phyloP scores from a whole-genome alignment of 2,329 filamentous ascomycete genomes.

The Rhexocercosporidium sp. region DNA sequence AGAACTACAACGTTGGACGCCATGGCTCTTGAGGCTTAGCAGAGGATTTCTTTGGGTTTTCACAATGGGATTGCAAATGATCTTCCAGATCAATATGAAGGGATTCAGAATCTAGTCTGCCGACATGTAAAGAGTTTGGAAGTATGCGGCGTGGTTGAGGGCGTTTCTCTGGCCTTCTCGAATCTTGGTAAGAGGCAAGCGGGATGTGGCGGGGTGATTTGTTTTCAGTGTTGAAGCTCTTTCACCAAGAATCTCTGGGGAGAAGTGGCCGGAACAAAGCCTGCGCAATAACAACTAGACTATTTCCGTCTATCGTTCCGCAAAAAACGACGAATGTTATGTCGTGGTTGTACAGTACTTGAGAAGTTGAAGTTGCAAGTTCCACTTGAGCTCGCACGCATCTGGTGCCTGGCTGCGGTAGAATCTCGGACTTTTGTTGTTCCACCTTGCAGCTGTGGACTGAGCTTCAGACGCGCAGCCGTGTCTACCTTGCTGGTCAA shows the following conservation, averaged over 20 bases:
- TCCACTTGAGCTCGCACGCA: constrained; percentile 10
- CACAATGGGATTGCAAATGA: too few relatives aligned
- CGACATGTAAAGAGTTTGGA: neutral
- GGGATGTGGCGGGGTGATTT: constrained; percentile 38
- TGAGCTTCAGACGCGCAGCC: constrained; percentile 39
- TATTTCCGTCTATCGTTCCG: neutral
- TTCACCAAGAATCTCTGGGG: neutral
- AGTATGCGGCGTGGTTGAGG: neutral
- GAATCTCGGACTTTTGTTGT: constrained; percentile 12
- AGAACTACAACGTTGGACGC: constrained; percentile 89
- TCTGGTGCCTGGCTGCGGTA: constrained; percentile 35
- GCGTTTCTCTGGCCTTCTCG: constrained; percentile 36
- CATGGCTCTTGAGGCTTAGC: constrained; percentile 57
- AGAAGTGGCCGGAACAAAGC: neutral
- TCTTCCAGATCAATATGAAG: too few relatives aligned
- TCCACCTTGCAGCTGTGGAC: constrained; percentile 16
- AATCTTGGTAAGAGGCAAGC: constrained; percentile 34
- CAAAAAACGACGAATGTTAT: neutral
- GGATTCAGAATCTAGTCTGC: neutral
- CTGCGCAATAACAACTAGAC: neutral
- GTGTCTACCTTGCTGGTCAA: constrained; percentile 34
- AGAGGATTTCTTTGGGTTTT: too few relatives aligned
- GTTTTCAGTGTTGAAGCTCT: constrained; percentile 13
- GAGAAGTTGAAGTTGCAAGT: neutral
- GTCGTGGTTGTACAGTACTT: neutral